A percentile compares a stretch with the other conserved stretches of the same genome.
phyloP scores from a whole-genome alignment of 2,329 filamentous ascomycete genomes.

The Aureobasidium vineae region DNA sequence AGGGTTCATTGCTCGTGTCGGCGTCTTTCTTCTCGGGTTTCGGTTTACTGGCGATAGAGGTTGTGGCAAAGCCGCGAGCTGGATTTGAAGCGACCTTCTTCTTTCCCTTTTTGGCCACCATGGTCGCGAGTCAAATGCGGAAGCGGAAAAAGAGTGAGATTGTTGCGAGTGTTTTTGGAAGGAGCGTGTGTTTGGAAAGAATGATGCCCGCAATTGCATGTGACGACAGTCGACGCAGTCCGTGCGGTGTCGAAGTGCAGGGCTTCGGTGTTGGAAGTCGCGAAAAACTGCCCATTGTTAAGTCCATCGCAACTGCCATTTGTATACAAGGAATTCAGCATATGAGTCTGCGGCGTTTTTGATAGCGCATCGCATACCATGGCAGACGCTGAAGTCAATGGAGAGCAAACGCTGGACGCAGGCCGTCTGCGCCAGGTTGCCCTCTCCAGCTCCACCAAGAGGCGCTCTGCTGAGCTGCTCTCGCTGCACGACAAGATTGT shows the following conservation, averaged over 20 bases:
- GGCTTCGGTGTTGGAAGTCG: constrained; percentile 6
- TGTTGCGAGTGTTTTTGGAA: constrained; percentile 11
- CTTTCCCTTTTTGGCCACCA: constrained; percentile 67
- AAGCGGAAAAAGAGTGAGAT: background rate
- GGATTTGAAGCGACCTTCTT: constrained; percentile 87
- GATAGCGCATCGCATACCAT: constrained; percentile 24
- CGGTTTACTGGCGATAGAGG: constrained; percentile 73
- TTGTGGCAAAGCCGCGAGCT: constrained; percentile 89
- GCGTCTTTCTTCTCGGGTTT: constrained; percentile 50
- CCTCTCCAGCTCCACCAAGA: constrained; percentile 51
- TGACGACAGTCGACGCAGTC: constrained; percentile 11
- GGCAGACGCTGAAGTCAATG: constrained; percentile 30
- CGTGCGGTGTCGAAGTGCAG: constrained; percentile 12
- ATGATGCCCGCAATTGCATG: constrained; percentile 12
- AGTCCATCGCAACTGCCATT: constrained; percentile 1
- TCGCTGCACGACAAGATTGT: constrained; percentile 46
- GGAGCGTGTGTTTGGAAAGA: background rate
- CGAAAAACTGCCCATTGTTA: constrained; percentile 16
- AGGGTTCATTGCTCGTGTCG: constrained; percentile 33
- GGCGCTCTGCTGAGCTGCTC: constrained; percentile 47
- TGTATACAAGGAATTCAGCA: background rate
- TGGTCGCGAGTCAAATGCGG: background rate
- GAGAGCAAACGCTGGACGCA: constrained; percentile 29
- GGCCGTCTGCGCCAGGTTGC: constrained; percentile 42
- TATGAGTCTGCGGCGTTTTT: constrained; percentile 22